phyloP scores from a whole-genome alignment of 306 rosid species.

The Lithocarpus polystachyus region DNA sequence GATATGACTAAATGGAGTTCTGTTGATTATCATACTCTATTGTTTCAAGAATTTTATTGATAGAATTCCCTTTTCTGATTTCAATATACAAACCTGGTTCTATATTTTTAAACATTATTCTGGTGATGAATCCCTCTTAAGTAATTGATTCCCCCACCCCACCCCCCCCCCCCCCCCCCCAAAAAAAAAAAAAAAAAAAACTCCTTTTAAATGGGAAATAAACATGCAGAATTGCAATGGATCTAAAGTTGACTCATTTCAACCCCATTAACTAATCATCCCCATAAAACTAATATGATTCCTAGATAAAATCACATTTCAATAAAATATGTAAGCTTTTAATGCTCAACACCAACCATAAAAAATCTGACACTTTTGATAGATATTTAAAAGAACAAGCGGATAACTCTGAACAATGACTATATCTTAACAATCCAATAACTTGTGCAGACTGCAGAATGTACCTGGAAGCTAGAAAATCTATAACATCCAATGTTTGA shows the following conservation, averaged over 20 bases:
- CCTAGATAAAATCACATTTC: neutral
- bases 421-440: neutral
- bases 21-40: neutral
- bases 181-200: neutral
- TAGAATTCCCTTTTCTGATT: neutral
- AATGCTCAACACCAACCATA: neutral
- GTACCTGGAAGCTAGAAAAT: slow-evolving; percentile 81
- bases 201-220: neutral
- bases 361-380: neutral
- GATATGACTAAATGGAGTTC: neutral
- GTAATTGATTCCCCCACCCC: neutral
- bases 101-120: neutral
- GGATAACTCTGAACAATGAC: neutral
- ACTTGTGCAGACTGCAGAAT: slow-evolving; percentile 1
- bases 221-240: neutral
- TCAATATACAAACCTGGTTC: neutral
- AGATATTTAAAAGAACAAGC: neutral
- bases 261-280: neutral
- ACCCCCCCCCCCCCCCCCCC: neutral
- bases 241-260: neutral
- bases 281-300: neutral
- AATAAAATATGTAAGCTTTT: neutral
- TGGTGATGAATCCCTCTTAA: neutral
- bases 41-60: neutral
- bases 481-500: slow-evolving; percentile 66